Evolutionary conservation across 768 basidiomycete genomes (phyloP).

Genomic region (Suillus paluster): DNA sequence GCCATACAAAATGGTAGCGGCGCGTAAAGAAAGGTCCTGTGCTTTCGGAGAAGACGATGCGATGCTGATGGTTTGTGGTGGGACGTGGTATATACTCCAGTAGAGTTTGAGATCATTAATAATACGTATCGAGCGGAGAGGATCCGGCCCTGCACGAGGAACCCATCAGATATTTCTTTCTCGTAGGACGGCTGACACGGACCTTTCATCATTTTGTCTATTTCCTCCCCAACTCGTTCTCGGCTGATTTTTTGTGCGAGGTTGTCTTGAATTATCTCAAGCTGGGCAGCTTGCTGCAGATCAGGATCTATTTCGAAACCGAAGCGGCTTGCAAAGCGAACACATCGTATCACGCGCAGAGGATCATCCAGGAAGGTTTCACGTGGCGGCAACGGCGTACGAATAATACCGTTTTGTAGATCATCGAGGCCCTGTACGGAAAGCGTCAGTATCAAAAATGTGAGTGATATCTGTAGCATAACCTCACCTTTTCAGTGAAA

Average conservation of each 20-base stretch:
- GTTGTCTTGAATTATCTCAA: constrained; percentile 67
- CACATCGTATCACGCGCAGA: constrained; percentile 85
- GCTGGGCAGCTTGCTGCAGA: constrained; percentile 62
- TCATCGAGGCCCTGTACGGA: constrained; percentile 77
- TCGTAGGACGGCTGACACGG: constrained; percentile 5
- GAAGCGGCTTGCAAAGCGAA: constrained; percentile 91
- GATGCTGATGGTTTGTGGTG: constrained; percentile 43
- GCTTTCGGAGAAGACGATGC: constrained; percentile 51
- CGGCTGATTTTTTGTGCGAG: constrained; percentile 82
- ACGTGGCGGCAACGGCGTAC: constrained; percentile 85
- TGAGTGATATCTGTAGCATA: background rate
- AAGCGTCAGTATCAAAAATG: constrained; percentile 16
- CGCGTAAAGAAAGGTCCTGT: constrained; percentile 50
- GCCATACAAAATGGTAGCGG: constrained; percentile 60
- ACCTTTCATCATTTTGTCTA: constrained; percentile 95
- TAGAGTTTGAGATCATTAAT: constrained; percentile 78
- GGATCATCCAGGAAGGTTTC: constrained; percentile 96
- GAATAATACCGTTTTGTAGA: constrained; percentile 73
- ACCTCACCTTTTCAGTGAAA: constrained; percentile 70
- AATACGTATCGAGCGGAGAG: constrained; percentile 73
- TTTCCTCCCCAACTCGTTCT: constrained; percentile 90
- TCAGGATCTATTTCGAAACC: constrained; percentile 79
- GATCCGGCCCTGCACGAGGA: constrained; percentile 64
- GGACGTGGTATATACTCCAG: constrained; percentile 63
- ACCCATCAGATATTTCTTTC: constrained; percentile 4